Evolutionary conservation across 2,329 filamentous ascomycete species (phyloP).

Genomic region (Trichoderma breve): DNA sequence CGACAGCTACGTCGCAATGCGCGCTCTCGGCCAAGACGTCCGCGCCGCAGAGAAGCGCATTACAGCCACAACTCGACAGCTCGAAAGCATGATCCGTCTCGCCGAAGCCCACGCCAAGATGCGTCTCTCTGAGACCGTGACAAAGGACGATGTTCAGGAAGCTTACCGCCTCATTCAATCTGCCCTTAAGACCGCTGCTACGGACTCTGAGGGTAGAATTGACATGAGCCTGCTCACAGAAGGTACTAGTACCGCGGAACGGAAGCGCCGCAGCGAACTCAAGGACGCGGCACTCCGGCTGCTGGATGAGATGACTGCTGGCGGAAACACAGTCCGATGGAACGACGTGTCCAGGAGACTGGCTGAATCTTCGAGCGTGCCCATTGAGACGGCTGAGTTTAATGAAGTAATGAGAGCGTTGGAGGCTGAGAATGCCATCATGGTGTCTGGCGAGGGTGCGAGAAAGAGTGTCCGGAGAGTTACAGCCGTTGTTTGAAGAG

Average conservation of each 20-base stretch:
- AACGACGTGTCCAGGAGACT: constrained; percentile 74
- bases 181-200: constrained; percentile 95
- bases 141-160: constrained; percentile 79
- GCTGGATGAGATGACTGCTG: constrained; percentile 75
- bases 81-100: constrained; percentile 98
- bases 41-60: constrained; percentile 91
- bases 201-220: constrained; percentile 86
- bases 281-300: constrained; percentile 73
- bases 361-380: constrained; percentile 66
- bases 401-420: constrained; percentile 74
- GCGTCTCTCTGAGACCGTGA: constrained; percentile 77
- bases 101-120: constrained; percentile 97
- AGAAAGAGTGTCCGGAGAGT: constrained; percentile 79
- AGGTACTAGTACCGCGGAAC: constrained; percentile 85
- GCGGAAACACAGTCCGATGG: constrained; percentile 68
- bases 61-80: constrained; percentile 92
- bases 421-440: constrained; percentile 81
- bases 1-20: constrained; percentile 89
- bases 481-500: constrained; percentile 44
- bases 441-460: constrained; percentile 78
- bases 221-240: constrained; percentile 96
- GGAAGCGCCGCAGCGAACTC: constrained; percentile 77
- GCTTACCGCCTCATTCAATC: constrained; percentile 90
- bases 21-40: constrained; percentile 83
- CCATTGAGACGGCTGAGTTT: constrained; percentile 78